phyloP scores from a whole-genome alignment of 768 basidiomycete genomes.

The Symmetrospora coprosmae region DNA sequence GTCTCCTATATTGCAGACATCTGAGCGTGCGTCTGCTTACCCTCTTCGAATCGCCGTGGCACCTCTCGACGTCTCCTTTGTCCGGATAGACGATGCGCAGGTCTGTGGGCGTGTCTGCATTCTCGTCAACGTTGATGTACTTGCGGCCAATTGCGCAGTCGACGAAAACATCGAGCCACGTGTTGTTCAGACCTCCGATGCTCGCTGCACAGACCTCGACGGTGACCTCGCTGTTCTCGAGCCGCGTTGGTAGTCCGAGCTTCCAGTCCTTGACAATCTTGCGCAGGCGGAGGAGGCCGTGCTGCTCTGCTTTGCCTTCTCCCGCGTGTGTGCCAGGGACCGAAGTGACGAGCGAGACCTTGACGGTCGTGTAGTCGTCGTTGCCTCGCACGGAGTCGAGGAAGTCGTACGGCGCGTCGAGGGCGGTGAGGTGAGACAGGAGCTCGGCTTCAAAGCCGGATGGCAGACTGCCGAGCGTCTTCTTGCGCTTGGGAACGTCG shows the following conservation, averaged over 20 bases:
- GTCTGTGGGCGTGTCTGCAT: not conserved
- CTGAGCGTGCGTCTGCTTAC: not conserved
- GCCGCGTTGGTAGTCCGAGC: not conserved
- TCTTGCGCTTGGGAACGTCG: not conserved
- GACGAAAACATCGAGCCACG: not conserved
- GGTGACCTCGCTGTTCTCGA: not conserved
- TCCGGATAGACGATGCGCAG: not conserved
- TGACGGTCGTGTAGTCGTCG: not conserved
- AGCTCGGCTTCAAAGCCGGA: not conserved
- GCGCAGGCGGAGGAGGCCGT: not conserved
- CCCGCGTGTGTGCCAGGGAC: not conserved
- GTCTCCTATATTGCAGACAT: not conserved
- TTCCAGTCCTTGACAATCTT: not conserved
- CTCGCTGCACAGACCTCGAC: not conserved
- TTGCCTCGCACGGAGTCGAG: not conserved
- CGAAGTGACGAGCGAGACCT: not conserved
- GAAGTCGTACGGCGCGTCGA: not conserved
- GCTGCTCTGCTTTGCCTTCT: not conserved
- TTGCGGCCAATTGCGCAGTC: not conserved
- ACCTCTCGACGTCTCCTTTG: not conserved
- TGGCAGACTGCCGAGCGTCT: not conserved
- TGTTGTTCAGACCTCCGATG: not conserved
- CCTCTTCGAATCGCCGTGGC: not conserved
- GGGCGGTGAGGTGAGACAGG: not conserved
- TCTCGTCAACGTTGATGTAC: not conserved